A percentile compares a stretch with the other conserved stretches of the same genome.
These are phyloP conservation scores for Cladophialophora chaetospira DNA, from an alignment of 2,329 filamentous ascomycete species.

Conservation along the genomic window DNA sequence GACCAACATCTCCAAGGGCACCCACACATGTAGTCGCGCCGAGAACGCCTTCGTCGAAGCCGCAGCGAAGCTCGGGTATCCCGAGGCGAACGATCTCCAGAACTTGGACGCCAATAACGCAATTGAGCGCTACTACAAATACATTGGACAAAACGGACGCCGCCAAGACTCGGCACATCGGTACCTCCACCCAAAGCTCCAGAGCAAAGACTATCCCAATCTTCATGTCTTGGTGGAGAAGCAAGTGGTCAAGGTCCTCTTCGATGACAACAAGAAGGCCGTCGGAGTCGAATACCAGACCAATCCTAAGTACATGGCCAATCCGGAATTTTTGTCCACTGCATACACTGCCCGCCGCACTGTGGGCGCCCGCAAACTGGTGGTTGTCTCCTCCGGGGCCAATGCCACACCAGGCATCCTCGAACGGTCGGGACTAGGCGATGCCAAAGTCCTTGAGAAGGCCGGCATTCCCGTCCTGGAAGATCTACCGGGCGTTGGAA, in stretches of 20 bases:
- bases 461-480: conserved; percentile 48
- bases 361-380: conserved; percentile 44
- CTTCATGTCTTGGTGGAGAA: background rate
- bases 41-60: conserved; percentile 56
- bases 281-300: conserved; percentile 58
- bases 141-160: background rate
- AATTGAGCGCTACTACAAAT: background rate
- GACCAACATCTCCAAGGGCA: conserved; percentile 56
- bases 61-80: conserved; percentile 51
- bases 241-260: background rate
- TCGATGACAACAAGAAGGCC: conserved; percentile 48
- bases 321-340: too few species aligned
- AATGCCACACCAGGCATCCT: conserved; percentile 59
- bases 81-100: conserved; percentile 57
- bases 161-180: background rate
- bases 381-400: conserved; percentile 62
- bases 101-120: conserved; percentile 38
- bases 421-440: conserved; percentile 63
- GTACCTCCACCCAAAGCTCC: background rate
- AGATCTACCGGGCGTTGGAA: conserved; percentile 49
- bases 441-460: conserved; percentile 43
- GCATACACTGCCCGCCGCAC: conserved; percentile 40
- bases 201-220: background rate
- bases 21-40: conserved; percentile 32
- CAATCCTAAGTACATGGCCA: background rate